Evolutionary conservation across 2,329 filamentous ascomycete genomes (phyloP).

Genomic region (Trichoderma sp.): DNA sequence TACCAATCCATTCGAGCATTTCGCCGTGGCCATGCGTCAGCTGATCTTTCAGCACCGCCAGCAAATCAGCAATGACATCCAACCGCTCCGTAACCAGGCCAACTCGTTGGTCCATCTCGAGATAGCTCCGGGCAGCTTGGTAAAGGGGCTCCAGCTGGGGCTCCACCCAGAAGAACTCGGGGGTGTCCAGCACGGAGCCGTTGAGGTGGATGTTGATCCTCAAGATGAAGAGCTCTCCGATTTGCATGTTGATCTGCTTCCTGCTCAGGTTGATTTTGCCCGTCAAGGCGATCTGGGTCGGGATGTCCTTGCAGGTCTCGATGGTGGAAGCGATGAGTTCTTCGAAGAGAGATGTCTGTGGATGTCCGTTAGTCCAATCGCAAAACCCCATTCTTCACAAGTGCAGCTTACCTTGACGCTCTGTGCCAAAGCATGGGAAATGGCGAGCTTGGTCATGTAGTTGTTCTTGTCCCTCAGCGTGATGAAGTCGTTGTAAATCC

Average conservation of each 20-base stretch:
- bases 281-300: conserved; percentile 86
- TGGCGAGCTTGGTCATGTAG: conserved; percentile 97
- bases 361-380: background rate
- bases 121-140: conserved; percentile 88
- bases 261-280: conserved; percentile 88
- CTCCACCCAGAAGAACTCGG: conserved; percentile 98
- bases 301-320: conserved; percentile 88
- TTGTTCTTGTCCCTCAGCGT: conserved; percentile 90
- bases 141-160: conserved; percentile 96
- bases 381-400: no score
- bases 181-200: conserved; percentile 92
- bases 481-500: conserved; percentile 99
- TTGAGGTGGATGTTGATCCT: conserved; percentile 98
- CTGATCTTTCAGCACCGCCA: conserved; percentile 94
- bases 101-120: conserved; percentile 98
- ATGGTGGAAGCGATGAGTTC: conserved; percentile 94
- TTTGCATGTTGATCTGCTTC: conserved; percentile 97
- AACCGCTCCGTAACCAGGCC: conserved; percentile 84
- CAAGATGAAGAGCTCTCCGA: conserved; percentile 95
- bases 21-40: conserved; percentile 90
- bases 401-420: conserved; percentile 73
- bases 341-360: conserved; percentile 87
- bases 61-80: conserved; percentile 83
- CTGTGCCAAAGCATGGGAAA: conserved; percentile 92
- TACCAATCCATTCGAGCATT: conserved; percentile 87